phyloP scores from a whole-genome alignment of 768 basidiomycete species.

The Mycena crocata region DNA sequence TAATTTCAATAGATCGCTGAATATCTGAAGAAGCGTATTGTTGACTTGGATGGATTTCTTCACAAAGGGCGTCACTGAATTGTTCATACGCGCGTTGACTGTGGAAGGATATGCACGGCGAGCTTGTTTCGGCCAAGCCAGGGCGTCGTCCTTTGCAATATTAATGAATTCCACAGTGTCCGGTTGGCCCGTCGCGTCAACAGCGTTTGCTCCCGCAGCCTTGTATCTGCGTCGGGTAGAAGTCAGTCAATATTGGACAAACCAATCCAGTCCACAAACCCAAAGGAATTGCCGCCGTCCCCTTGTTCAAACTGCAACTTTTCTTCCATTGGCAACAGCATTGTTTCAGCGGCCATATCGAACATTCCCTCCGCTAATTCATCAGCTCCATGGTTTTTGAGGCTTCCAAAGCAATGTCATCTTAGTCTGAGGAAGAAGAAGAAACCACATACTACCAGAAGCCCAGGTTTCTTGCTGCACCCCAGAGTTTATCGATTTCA shows the following conservation, averaged over 20 bases:
- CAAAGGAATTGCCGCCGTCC: conserved; percentile 54
- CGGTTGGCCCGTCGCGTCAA: conserved; percentile 66
- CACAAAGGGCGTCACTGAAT: conserved; percentile 65
- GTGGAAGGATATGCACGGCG: conserved; percentile 69
- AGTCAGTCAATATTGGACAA: neutral
- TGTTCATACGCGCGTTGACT: conserved; percentile 61
- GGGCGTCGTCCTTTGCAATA: conserved; percentile 74
- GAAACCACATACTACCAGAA: conserved; percentile 71
- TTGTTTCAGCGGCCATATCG: conserved; percentile 64
- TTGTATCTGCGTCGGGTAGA: conserved; percentile 62
- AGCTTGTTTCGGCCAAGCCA: conserved; percentile 65
- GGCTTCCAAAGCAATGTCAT: conserved; percentile 46
- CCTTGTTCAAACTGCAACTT: conserved; percentile 71
- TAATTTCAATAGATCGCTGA: conserved; percentile 67
- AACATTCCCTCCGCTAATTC: conserved; percentile 64
- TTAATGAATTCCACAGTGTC: conserved; percentile 76
- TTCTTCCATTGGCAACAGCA: conserved; percentile 65
- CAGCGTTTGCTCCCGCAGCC: conserved; percentile 69
- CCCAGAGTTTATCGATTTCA: conserved; percentile 66
- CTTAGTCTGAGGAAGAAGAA: neutral
- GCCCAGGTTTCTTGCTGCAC: conserved; percentile 67
- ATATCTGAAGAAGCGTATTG: conserved; percentile 61
- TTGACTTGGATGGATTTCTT: conserved; percentile 69
- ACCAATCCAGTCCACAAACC: conserved; percentile 41
- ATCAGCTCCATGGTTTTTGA: conserved; percentile 68